Base-by-base conservation (phyloP, 768 basidiomycete genomes). In the Gautieria morchelliformis region DNA sequence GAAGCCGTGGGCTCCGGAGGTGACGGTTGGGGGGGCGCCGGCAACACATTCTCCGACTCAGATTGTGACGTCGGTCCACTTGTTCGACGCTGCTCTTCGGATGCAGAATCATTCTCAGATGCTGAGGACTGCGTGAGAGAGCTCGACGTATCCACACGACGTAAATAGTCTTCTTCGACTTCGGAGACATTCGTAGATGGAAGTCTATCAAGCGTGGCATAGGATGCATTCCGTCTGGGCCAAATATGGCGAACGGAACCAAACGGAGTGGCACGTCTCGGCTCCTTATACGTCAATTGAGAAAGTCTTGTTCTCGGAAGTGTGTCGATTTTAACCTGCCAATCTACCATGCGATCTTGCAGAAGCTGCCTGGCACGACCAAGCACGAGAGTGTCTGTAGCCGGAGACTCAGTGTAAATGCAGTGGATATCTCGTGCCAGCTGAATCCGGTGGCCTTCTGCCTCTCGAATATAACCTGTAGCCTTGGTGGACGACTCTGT, bases 321-420 rank as follows among this genome's bases (percentile, higher is more conserved):
- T 52, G 83, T 81, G 63, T 92, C 88, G 62, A 95, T 93, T 66
- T 97, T 93, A 60, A 81, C 81, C 69, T 99, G 93, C 90, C 94
- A 97, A n/a, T 88, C 89, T 15, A 95, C 91, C 48, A 95, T 91
- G 67, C 87, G 87, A 63, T 95, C 92, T 72, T 97, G 95, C 47
- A 93, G 78, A 59, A 84, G 84, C 1, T 88, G 83, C 49, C 93
- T 84, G 5, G 93, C 87, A 62, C 82, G 81, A 60, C 93, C 97
- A 52, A 94, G 77, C 39, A 86, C 89, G 44, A 95, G 78, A 0
- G 93, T 94, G 66, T 96, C 93, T 19, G 81, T 87, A 52, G 91
- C 82, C 0, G 80, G 64, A 0, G 92, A 87, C 58, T 91, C 84
- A 63, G 80, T 80, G 69, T 97, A 96, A 24, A 91, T 82, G 53